phyloP scores from a whole-genome alignment of 768 basidiomycete species.

The Myochromella boudieri region DNA sequence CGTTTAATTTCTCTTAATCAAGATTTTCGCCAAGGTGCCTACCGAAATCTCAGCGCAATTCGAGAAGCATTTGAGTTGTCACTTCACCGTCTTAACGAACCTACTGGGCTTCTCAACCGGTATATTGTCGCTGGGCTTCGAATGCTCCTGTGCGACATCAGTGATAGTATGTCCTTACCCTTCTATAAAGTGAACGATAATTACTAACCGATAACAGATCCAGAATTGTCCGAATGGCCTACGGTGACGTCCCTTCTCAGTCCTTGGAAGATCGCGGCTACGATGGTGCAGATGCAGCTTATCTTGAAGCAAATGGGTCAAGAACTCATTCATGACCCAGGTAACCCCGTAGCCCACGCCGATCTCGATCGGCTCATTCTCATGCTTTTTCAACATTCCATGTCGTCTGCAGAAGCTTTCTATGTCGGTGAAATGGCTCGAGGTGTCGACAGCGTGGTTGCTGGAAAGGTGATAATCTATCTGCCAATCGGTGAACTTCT shows the following conservation, averaged over 20 bases:
- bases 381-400: slow-evolving; percentile 69
- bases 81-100: slow-evolving; percentile 45
- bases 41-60: slow-evolving; percentile 71
- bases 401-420: slow-evolving; percentile 77
- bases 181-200: background rate
- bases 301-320: slow-evolving; percentile 73
- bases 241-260: slow-evolving; percentile 67
- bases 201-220: slow-evolving; percentile 29
- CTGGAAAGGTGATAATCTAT: slow-evolving; percentile 53
- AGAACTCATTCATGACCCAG: slow-evolving; percentile 58
- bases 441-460: slow-evolving; percentile 65
- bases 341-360: slow-evolving; percentile 52
- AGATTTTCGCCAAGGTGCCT: slow-evolving; percentile 76
- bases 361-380: slow-evolving; percentile 66
- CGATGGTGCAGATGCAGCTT: slow-evolving; percentile 77
- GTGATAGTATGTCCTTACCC: slow-evolving; percentile 42
- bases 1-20: slow-evolving; percentile 56
- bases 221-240: slow-evolving; percentile 58
- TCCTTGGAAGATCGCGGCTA: slow-evolving; percentile 83
- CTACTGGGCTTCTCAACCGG: slow-evolving; percentile 53
- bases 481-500: background rate
- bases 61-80: slow-evolving; percentile 67
- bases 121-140: slow-evolving; percentile 66
- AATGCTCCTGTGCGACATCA: slow-evolving; percentile 65
- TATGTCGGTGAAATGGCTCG: slow-evolving; percentile 82